A percentile compares a stretch with the other conserved stretches of the same genome.
These are phyloP conservation scores for Oryza rufipogon DNA, from an alignment of 176 grass and related monocot genomes.

Conservation along the genomic window DNA sequence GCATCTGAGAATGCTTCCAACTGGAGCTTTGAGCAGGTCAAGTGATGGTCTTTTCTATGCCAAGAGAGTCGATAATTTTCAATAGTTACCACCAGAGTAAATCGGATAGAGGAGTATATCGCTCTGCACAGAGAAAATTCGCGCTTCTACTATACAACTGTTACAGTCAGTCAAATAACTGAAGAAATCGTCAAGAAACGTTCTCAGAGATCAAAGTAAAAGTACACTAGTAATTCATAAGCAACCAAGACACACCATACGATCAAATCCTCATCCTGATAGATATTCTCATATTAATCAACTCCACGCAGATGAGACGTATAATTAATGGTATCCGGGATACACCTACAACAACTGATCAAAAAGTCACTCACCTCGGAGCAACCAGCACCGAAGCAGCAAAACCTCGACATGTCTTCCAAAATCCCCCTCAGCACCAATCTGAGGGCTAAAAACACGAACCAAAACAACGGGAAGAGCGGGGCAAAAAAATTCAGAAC, in stretches of 20 bases:
- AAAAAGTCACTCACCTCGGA: conserved; percentile 43
- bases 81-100: too few relatives aligned
- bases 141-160: background rate
- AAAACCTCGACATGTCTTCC: conserved; percentile 39
- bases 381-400: conserved; percentile 50
- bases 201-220: background rate
- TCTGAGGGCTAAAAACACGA: background rate
- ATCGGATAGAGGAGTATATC: too few relatives aligned
- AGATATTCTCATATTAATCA: background rate
- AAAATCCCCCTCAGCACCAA: background rate
- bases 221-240: background rate
- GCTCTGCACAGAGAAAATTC: background rate
- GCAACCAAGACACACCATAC: background rate
- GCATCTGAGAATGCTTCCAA: background rate
- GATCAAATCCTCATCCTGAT: background rate
- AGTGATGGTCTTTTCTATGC: too few relatives aligned
- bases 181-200: background rate
- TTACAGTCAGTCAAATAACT: background rate
- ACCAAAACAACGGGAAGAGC: background rate
- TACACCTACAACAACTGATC: background rate
- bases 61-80: too few relatives aligned
- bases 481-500: background rate
- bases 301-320: background rate
- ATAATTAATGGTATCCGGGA: background rate
- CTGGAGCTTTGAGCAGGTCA: too few relatives aligned